Percentiles rank a stretch among this genome's conserved stretches.
phyloP scores from a whole-genome alignment of 805 yeast genomes.

The Metschnikowia picachoensis region DNA sequence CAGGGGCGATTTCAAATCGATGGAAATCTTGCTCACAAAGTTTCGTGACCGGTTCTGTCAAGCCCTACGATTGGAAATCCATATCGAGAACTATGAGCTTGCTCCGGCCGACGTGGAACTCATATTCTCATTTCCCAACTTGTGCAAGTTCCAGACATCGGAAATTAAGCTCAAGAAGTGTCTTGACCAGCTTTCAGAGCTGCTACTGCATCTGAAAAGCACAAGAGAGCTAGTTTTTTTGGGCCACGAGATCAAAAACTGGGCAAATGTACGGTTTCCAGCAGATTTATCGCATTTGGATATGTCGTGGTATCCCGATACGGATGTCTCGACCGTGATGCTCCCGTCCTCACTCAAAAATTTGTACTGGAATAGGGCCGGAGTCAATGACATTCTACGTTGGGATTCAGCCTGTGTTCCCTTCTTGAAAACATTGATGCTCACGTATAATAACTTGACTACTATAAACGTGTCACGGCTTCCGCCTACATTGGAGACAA shows the following conservation, averaged over 20 bases:
- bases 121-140: conserved; percentile 24
- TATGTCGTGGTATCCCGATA: conserved; percentile 31
- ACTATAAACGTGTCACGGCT: conserved; percentile 22
- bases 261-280: conserved; percentile 30
- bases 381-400: conserved; percentile 15
- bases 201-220: conserved; percentile 9
- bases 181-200: neutral
- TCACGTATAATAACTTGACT: conserved; percentile 27
- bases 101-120: conserved; percentile 19
- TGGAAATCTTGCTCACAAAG: conserved; percentile 22
- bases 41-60: conserved; percentile 17
- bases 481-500: conserved; percentile 27
- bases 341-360: conserved; percentile 23
- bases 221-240: conserved; percentile 29
- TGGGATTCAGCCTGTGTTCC: conserved; percentile 18
- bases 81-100: conserved; percentile 26
- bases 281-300: conserved; percentile 26
- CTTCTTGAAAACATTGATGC: conserved; percentile 28
- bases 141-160: conserved; percentile 29
- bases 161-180: conserved; percentile 19
- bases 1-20: conserved; percentile 30
- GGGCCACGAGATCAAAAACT: conserved; percentile 29
- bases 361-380: conserved; percentile 31
- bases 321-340: conserved; percentile 22
- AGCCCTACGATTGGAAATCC: conserved; percentile 22